These are phyloP conservation scores for Huntiella bhutanensis DNA, from an alignment of 2,329 filamentous ascomycete species.

Conservation along the genomic window DNA sequence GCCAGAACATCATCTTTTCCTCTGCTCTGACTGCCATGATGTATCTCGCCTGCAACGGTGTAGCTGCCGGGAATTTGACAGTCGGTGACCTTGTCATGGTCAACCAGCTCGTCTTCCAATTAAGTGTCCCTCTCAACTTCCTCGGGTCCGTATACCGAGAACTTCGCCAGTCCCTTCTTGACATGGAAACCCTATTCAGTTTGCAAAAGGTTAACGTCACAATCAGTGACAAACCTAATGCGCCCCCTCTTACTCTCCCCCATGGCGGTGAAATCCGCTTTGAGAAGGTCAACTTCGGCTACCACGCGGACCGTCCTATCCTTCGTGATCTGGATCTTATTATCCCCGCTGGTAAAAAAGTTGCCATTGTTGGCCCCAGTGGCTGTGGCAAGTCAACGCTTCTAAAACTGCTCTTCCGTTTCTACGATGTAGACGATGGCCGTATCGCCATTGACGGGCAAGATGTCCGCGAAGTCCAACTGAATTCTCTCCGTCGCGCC, in stretches of 20 bases:
- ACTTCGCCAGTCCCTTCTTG: conserved; percentile 77
- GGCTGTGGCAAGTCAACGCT: conserved; percentile 95
- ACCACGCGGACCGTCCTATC: conserved; percentile 72
- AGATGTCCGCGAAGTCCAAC: conserved; percentile 63
- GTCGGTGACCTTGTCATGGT: conserved; percentile 97
- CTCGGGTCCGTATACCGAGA: conserved; percentile 95
- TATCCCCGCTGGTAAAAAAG: conserved; percentile 88
- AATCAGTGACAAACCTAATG: conserved; percentile 59
- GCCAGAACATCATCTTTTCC: conserved; percentile 95
- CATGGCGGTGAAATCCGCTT: conserved; percentile 81
- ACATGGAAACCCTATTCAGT: conserved; percentile 98
- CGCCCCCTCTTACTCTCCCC: conserved; percentile 51
- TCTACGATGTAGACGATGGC: conserved; percentile 73
- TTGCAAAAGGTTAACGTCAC: conserved; percentile 89
- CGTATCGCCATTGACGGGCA: conserved; percentile 84
- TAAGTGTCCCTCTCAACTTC: conserved; percentile 93
- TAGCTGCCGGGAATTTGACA: conserved; percentile 61
- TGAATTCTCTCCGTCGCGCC: conserved; percentile 64
- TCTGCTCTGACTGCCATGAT: conserved; percentile 90
- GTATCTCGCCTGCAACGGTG: conserved; percentile 84
- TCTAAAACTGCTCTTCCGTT: conserved; percentile 77
- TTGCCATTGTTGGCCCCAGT: conserved; percentile 85
- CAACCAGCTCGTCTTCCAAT: conserved; percentile 95
- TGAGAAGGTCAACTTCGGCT: conserved; percentile 88
- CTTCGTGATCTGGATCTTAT: conserved; percentile 68